A percentile compares a stretch with the other conserved stretches of the same genome.
Evolutionary conservation across 2,329 filamentous ascomycete species (phyloP).

Genomic region (Stagonosporopsis vannaccii): DNA sequence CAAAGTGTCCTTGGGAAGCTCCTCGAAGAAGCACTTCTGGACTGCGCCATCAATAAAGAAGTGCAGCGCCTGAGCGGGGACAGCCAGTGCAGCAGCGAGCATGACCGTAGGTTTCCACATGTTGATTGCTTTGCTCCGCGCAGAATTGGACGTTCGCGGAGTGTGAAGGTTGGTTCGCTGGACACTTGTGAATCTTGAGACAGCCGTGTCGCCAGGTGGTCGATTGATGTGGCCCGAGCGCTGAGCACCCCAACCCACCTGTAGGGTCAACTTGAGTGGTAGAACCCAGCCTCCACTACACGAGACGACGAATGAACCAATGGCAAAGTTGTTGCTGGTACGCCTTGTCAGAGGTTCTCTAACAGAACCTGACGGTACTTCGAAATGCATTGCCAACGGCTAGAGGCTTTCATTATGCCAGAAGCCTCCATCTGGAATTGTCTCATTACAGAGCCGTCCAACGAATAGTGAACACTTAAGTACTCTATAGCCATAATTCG

Average conservation of each 20-base stretch:
- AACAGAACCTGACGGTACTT: neutral
- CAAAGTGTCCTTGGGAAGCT: constrained; percentile 94
- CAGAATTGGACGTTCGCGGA: constrained; percentile 26
- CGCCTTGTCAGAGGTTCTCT: too few species aligned
- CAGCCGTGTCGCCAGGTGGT: constrained; percentile 36
- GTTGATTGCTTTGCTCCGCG: constrained; percentile 30
- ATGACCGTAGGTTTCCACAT: constrained; percentile 62
- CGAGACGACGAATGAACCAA: neutral
- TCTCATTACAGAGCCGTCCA: neutral
- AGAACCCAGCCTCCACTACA: neutral
- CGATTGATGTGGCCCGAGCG: constrained; percentile 22
- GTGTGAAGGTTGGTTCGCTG: constrained; percentile 30
- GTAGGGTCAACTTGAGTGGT: neutral
- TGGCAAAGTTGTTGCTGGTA: too few species aligned
- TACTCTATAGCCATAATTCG: neutral
- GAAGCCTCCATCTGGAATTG: neutral
- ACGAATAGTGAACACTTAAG: neutral
- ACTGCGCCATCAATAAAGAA: constrained; percentile 89
- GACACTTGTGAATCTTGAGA: constrained; percentile 31
- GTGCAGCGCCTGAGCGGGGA: constrained; percentile 82
- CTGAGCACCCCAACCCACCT: neutral
- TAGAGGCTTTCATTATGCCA: neutral
- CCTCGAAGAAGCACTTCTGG: constrained; percentile 97
- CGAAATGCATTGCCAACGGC: too few species aligned
- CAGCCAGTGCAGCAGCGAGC: constrained; percentile 66